Conservation (phyloP, 345 rosid genomes). For the Eutrema japonicum region DNA sequence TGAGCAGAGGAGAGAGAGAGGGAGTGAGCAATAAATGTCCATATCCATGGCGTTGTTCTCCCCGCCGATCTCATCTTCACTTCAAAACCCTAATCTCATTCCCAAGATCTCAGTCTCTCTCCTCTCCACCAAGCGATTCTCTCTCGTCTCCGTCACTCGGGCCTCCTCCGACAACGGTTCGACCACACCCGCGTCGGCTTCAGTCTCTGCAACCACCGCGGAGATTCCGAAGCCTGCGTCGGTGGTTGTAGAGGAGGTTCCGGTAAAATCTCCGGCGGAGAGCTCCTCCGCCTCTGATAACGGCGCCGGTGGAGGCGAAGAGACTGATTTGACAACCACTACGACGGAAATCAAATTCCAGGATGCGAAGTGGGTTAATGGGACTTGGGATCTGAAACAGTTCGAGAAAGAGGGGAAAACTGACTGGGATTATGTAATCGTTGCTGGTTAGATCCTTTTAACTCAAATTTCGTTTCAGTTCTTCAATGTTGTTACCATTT, state of each 20-base stretch:
- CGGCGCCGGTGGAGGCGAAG: conserved; percentile 35
- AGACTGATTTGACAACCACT: conserved; percentile 21
- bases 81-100: conserved; percentile 46
- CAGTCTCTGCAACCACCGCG: conserved; percentile 45
- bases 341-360: conserved; percentile 47
- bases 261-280: conserved; percentile 14
- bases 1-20: conserved; percentile 10
- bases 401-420: conserved; percentile 70
- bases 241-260: conserved; percentile 4
- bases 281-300: conserved; percentile 38
- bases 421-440: conserved; percentile 94
- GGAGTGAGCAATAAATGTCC: conserved; percentile 45
- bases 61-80: conserved; percentile 47
- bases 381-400: conserved; percentile 93
- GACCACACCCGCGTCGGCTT: conserved; percentile 49
- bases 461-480: not conserved
- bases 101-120: conserved; percentile 47
- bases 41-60: conserved; percentile 66
- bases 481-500: not conserved
- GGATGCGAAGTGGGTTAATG: conserved; percentile 76
- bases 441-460: conserved; percentile 67
- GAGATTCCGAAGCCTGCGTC: conserved; percentile 36
- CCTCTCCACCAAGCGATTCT: conserved; percentile 47
- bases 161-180: conserved; percentile 63
- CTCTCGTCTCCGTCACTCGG: conserved; percentile 44